Evolutionary conservation across 2,329 filamentous ascomycete species (phyloP), one percentile per base, ranked within the genome.

Genomic region (Elsinoe ampelina): DNA sequence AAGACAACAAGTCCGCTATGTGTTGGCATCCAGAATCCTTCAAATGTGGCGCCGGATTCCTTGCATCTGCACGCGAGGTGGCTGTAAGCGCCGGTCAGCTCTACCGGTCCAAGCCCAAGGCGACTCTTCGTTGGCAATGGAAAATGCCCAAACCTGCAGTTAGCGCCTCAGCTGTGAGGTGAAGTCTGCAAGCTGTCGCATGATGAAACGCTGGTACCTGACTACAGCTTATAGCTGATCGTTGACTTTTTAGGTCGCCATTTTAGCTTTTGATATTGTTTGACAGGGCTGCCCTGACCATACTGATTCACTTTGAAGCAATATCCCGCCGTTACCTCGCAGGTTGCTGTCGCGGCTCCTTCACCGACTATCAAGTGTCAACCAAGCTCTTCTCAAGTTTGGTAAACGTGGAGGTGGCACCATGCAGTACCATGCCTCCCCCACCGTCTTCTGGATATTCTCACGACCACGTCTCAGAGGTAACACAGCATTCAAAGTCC

Each of bases 321-420:
- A 56, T 47, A 47, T 36, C 42, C 32, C 41, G 26, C 54, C 54
- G 41, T 52, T 52, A 11, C 26, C 45, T 26, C 38, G n/a, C 47
- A 35, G 15, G 26, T 19, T 19, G 5, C 17, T 19, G n/a, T 7
- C 11, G 19, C 26, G 48, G 41, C 41, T 45, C 35, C 32, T 36
- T 39, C 35, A 36, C 13, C 26, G 26, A 30, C 26, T 30, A 7
- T 30, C 26, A 30, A 30, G 26, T 30, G 26, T 30, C 26, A 30
- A 30, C 26, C 26, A 30, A 52, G 26, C 48, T 52, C 32, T 12
- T 26, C 34, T 38, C n/a, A 8, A 22, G 48, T 52, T 52, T 52
- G 48, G 48, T 52, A 52, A 8, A 26, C n/a, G 48, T 39, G 48
- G 48, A 52, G 48, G 48, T 52, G 48, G 48, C 48, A 52, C 48